Evolutionary conservation across 306 rosid species (phyloP).

Genomic region (Sicyos baderoa): DNA sequence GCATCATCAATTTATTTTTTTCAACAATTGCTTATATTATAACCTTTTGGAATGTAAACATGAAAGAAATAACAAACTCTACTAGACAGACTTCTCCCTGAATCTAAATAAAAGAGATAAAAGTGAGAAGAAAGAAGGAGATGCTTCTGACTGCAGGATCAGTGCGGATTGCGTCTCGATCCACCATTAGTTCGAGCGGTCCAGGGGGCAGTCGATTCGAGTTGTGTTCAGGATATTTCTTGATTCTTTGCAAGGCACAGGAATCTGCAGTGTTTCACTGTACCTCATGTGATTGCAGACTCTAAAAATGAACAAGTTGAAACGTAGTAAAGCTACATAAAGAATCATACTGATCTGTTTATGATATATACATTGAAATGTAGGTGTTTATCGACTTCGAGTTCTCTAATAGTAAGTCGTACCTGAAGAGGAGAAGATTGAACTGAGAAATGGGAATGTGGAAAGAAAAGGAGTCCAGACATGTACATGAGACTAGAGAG

Average conservation of each 20-base stretch:
- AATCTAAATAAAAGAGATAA: neutral
- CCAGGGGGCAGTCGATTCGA: neutral
- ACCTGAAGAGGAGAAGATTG: neutral
- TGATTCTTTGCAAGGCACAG: neutral
- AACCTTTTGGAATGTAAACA: neutral
- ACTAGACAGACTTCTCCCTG: neutral
- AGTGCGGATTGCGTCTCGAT: neutral
- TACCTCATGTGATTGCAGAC: neutral
- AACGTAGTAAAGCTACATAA: neutral
- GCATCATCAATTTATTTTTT: neutral
- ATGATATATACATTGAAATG: neutral
- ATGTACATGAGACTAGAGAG: neutral
- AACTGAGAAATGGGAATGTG: neutral
- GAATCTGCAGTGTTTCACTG: neutral
- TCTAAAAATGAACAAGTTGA: neutral
- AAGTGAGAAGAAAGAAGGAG: neutral
- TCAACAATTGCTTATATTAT: neutral
- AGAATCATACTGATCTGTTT: neutral
- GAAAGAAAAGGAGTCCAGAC: slow-evolving; percentile 4
- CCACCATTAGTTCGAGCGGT: neutral
- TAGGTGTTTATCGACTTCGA: neutral
- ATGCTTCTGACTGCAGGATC: neutral
- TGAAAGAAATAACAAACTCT: neutral
- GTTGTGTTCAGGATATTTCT: neutral
- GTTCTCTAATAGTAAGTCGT: neutral